phyloP scores from a whole-genome alignment of 2,329 filamentous ascomycete genomes.

The Zalaria obscura region DNA sequence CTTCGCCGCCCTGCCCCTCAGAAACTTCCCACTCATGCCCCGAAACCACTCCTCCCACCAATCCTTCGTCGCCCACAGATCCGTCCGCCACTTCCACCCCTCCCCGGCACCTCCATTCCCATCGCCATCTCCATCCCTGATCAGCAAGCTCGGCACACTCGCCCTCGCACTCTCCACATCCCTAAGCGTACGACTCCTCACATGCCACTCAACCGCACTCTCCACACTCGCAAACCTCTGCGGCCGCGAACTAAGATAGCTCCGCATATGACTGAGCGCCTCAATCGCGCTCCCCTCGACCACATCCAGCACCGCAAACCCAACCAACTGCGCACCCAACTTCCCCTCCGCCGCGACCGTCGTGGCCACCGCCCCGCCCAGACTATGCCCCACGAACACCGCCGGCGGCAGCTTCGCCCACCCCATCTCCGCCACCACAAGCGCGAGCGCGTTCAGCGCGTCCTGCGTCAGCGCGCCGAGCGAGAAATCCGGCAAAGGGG shows the following conservation, averaged over 20 bases:
- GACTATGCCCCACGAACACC: slow-evolving; percentile 77
- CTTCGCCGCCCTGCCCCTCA: slow-evolving; percentile 69
- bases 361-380: slow-evolving; percentile 83
- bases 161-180: slow-evolving; percentile 71
- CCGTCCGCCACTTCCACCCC: slow-evolving; percentile 58
- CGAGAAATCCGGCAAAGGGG: slow-evolving; percentile 48
- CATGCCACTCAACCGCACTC: slow-evolving; percentile 85
- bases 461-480: slow-evolving; percentile 62
- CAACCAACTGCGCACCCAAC: slow-evolving; percentile 57
- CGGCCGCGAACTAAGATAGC: slow-evolving; percentile 73
- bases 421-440: slow-evolving; percentile 51
- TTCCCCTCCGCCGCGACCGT: slow-evolving; percentile 55
- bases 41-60: slow-evolving; percentile 95
- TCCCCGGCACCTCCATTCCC: neutral
- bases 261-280: slow-evolving; percentile 85
- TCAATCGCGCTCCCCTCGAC: slow-evolving; percentile 94
- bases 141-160: slow-evolving; percentile 72
- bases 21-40: slow-evolving; percentile 77
- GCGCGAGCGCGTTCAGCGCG: slow-evolving; percentile 52
- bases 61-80: slow-evolving; percentile 67
- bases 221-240: slow-evolving; percentile 61
- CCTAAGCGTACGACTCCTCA: slow-evolving; percentile 73
- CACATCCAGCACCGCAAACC: slow-evolving; percentile 83
- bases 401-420: slow-evolving; percentile 64
- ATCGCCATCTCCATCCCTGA: slow-evolving; percentile 4